phyloP scores from a whole-genome alignment of 1,139 yeast genomes.

The Zygotorulaspora mrakii region DNA sequence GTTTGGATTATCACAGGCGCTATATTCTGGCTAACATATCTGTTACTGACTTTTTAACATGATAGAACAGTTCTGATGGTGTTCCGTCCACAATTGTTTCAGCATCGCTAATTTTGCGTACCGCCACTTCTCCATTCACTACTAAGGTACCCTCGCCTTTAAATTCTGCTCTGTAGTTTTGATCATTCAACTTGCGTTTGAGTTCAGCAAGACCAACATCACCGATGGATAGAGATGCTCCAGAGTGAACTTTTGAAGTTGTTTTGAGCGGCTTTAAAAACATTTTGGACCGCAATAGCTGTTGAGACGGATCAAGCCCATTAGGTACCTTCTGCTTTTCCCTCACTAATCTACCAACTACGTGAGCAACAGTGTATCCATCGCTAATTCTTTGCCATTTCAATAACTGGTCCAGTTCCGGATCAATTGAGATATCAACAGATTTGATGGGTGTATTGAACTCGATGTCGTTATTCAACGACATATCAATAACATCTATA shows the following conservation, averaged over 20 bases:
- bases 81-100: slow-evolving; percentile 81
- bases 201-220: slow-evolving; percentile 82
- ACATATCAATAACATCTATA: slow-evolving; percentile 39
- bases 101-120: slow-evolving; percentile 77
- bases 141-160: slow-evolving; percentile 91
- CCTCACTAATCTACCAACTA: slow-evolving; percentile 63
- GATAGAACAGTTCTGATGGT: slow-evolving; percentile 70
- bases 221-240: slow-evolving; percentile 66
- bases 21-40: slow-evolving; percentile 66
- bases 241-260: slow-evolving; percentile 25
- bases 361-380: slow-evolving; percentile 78
- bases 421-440: slow-evolving; percentile 69
- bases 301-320: slow-evolving; percentile 15
- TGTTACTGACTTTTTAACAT: slow-evolving; percentile 70
- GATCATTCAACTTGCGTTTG: slow-evolving; percentile 54
- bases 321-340: slow-evolving; percentile 36
- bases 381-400: slow-evolving; percentile 85
- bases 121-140: slow-evolving; percentile 71
- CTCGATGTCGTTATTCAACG: slow-evolving; percentile 43
- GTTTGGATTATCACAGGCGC: not conserved
- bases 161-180: slow-evolving; percentile 76
- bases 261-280: slow-evolving; percentile 30
- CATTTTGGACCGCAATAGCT: slow-evolving; percentile 23
- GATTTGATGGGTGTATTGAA: slow-evolving; percentile 64
- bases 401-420: slow-evolving; percentile 55